Conservation (phyloP, 2,329 filamentous ascomycete species). For the Fusarium sp. region DNA sequence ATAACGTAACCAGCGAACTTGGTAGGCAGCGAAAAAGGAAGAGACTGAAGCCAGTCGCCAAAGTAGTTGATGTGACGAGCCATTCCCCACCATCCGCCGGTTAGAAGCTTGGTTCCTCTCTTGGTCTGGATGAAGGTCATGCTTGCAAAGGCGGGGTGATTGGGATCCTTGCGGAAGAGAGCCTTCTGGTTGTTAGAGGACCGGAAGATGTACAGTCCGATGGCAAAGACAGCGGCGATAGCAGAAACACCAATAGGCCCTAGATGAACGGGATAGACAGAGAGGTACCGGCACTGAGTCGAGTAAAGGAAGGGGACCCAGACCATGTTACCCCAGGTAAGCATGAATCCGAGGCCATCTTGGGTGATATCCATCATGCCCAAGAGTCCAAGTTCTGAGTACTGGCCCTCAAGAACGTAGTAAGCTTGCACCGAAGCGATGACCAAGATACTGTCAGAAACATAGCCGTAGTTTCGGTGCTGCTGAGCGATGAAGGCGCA, state of each 20-base stretch:
- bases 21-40: slow-evolving; percentile 87
- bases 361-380: slow-evolving; percentile 92
- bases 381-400: slow-evolving; percentile 85
- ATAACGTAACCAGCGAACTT: slow-evolving; percentile 83
- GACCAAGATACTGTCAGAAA: slow-evolving; percentile 86
- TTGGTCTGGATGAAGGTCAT: slow-evolving; percentile 87
- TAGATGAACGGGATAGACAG: slow-evolving; percentile 80
- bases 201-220: slow-evolving; percentile 88
- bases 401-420: slow-evolving; percentile 85
- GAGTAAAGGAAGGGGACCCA: slow-evolving; percentile 93
- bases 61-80: slow-evolving; percentile 94
- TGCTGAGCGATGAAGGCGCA: slow-evolving; percentile 86
- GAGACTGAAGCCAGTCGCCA: slow-evolving; percentile 91
- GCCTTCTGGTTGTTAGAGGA: slow-evolving; percentile 92
- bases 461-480: slow-evolving; percentile 81
- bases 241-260: slow-evolving; percentile 71
- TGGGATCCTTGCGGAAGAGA: slow-evolving; percentile 86
- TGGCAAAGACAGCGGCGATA: slow-evolving; percentile 72
- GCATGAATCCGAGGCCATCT: slow-evolving; percentile 94
- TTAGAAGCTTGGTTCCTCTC: slow-evolving; percentile 80
- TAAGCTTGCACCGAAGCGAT: slow-evolving; percentile 79
- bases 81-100: slow-evolving; percentile 90
- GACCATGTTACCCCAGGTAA: slow-evolving; percentile 87
- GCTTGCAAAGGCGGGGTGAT: slow-evolving; percentile 79
- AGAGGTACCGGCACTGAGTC: slow-evolving; percentile 83